phyloP scores from a whole-genome alignment of 2,329 filamentous ascomycete species.

The Pseudocercospora fuligena region DNA sequence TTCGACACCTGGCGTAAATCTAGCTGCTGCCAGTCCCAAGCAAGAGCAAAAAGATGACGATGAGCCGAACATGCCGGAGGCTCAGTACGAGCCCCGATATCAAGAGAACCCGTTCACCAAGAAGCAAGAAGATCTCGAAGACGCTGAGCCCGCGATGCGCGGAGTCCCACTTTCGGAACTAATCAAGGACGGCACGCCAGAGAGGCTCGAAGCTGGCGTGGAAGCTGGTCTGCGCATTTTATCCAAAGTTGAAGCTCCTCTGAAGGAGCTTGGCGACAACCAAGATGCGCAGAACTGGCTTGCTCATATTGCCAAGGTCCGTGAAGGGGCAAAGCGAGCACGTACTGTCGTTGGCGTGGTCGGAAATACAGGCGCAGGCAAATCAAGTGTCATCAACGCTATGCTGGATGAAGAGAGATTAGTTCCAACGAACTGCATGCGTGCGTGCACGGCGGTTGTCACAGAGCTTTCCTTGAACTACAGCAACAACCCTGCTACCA shows the following conservation, averaged over 20 bases:
- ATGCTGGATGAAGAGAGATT: conserved; percentile 65
- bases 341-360: conserved; percentile 62
- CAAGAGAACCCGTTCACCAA: conserved; percentile 25
- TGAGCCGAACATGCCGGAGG: conserved; percentile 2
- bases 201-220: conserved; percentile 48
- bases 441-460: conserved; percentile 65
- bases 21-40: neutral
- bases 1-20: neutral
- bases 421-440: conserved; percentile 62
- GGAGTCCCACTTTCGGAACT: conserved; percentile 40
- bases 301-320: conserved; percentile 48
- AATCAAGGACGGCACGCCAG: conserved; percentile 38
- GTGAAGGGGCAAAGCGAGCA: conserved; percentile 46
- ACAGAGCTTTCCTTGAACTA: conserved; percentile 65
- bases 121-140: conserved; percentile 16
- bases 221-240: conserved; percentile 39
- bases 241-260: conserved; percentile 31
- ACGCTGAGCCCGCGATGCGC: conserved; percentile 11
- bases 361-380: conserved; percentile 65
- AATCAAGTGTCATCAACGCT: conserved; percentile 67
- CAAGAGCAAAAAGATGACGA: conserved; percentile 2
- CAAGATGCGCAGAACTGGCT: conserved; percentile 48
- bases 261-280: conserved; percentile 35
- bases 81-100: conserved; percentile 22
- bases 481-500: conserved; percentile 43